Evolutionary conservation across 23 red algal genomes (phyloP).

Genomic region (Cyanidiococcus yangmingshanensis): DNA sequence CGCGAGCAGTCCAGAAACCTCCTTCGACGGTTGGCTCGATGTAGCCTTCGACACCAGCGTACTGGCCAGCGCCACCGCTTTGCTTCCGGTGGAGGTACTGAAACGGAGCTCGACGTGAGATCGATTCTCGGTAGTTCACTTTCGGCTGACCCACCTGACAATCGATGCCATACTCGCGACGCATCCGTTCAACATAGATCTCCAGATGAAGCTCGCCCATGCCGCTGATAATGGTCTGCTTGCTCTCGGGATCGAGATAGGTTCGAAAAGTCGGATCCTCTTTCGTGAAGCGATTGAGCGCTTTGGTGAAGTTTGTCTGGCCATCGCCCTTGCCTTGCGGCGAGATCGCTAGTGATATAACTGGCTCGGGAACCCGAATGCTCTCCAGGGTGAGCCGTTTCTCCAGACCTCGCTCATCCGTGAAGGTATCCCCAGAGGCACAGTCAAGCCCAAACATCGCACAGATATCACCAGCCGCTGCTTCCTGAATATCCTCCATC

Average conservation of each 20-base stretch:
- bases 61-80: constrained; percentile 92
- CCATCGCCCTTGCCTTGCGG: constrained; percentile 40
- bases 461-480: constrained; percentile 84
- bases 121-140: constrained; percentile 94
- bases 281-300: constrained; percentile 57
- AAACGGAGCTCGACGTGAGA: constrained; percentile 44
- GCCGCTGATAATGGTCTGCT: constrained; percentile 85
- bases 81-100: constrained; percentile 96
- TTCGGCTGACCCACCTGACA: constrained; percentile 70
- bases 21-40: constrained; percentile 32
- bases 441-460: constrained; percentile 98
- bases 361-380: constrained; percentile 81
- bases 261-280: constrained; percentile 97
- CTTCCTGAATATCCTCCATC: constrained; percentile 87
- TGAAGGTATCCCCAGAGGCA: constrained; percentile 91
- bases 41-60: constrained; percentile 79
- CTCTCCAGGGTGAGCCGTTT: constrained; percentile 68
- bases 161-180: constrained; percentile 82
- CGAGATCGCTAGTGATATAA: constrained; percentile 74
- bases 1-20: neutral
- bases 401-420: constrained; percentile 30
- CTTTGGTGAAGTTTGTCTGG: constrained; percentile 63
- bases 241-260: constrained; percentile 72
- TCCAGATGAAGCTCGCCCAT: constrained; percentile 98
- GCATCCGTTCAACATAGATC: constrained; percentile 90